Base-by-base conservation (phyloP, 164 flowering plant species). In the Magnolia officinalis region DNA sequence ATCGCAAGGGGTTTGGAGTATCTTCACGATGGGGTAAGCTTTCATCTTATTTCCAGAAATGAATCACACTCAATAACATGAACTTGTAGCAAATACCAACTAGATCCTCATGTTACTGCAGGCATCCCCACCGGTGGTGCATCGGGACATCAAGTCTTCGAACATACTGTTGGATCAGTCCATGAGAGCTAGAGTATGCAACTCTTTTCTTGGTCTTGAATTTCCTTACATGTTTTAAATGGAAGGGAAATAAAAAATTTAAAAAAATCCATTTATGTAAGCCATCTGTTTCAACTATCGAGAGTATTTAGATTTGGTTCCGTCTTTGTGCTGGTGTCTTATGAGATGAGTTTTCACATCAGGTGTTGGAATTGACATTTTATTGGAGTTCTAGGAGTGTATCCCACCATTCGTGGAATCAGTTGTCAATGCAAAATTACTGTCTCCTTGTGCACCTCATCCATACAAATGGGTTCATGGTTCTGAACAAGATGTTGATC, bases 1-100 rank as follows among this genome's bases (percentile, higher is more conserved):
- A 93, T 96, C 50, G 96, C 99, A 59, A 89, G 97, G 86, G 99
- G 97, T 74, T 87, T 96, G 86, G 99, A 96, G 80, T 96, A 96
- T 88, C 99, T 96, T 81, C 98, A 96, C 78, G 99, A 96, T 84
- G 99, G 99, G 81, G 99, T 94, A 86, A 78, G 83, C 52, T 79
- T 74, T 59, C 21, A 20, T 77, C 19, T 68, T 73, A n/a, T 58
- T 29, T 59, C 4, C 45, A n/a, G 26, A 21, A 7, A 23, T 26
- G 26, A 31, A 68, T 49, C 11, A 70, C 9, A 45, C 9, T 24
- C 37, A 51, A 18, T 10, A 29, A 67, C 18, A 23, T 55, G 24
- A 75, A 13, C n/a, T 19, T 14, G 59, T 2, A 18, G 45, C n/a
- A 58, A n/a, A 18, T 55, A 11, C 68, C 78, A 31, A 63, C 23